Percentiles rank a stretch among this genome's conserved stretches.
These are phyloP conservation scores for Penicillium ucsense DNA, from an alignment of 495 filamentous ascomycete genomes.

Conservation along the genomic window DNA sequence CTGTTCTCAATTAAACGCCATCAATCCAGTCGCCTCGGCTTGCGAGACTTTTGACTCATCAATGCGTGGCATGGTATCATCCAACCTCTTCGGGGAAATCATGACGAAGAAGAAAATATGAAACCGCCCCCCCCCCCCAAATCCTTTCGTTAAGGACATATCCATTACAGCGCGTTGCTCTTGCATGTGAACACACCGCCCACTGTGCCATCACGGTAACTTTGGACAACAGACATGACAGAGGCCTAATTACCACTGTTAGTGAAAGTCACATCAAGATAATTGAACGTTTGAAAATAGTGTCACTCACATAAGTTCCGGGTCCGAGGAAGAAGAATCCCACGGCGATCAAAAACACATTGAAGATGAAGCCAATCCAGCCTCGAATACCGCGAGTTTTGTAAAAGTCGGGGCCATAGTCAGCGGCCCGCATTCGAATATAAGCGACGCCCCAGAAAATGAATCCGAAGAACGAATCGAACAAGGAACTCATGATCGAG, in stretches of 20 bases:
- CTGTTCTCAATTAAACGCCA: too few species aligned
- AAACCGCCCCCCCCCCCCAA: not conserved
- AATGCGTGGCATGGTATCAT: too few species aligned
- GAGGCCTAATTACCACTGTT: constrained; percentile 30
- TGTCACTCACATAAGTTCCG: constrained; percentile 67
- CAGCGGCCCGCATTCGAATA: constrained; percentile 65
- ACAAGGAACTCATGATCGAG: constrained; percentile 79
- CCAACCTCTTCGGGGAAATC: too few species aligned
- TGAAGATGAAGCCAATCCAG: constrained; percentile 51
- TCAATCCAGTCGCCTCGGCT: too few species aligned
- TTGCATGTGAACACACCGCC: constrained; percentile 53
- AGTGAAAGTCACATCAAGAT: not conserved
- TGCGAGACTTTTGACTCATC: too few species aligned
- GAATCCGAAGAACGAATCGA: constrained; percentile 89
- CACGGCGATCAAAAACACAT: constrained; percentile 57
- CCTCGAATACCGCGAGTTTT: constrained; percentile 51
- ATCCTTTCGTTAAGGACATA: too few species aligned
- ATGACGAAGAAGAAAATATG: not conserved
- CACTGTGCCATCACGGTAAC: constrained; percentile 44
- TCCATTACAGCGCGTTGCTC: constrained; percentile 42
- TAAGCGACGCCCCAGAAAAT: constrained; percentile 92
- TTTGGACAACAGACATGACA: constrained; percentile 55
- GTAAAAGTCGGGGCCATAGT: constrained; percentile 52
- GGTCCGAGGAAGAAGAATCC: constrained; percentile 67
- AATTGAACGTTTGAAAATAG: not conserved